Evolutionary conservation across 495 filamentous ascomycete genomes (phyloP).

Genomic region (Sporormia fimetaria): DNA sequence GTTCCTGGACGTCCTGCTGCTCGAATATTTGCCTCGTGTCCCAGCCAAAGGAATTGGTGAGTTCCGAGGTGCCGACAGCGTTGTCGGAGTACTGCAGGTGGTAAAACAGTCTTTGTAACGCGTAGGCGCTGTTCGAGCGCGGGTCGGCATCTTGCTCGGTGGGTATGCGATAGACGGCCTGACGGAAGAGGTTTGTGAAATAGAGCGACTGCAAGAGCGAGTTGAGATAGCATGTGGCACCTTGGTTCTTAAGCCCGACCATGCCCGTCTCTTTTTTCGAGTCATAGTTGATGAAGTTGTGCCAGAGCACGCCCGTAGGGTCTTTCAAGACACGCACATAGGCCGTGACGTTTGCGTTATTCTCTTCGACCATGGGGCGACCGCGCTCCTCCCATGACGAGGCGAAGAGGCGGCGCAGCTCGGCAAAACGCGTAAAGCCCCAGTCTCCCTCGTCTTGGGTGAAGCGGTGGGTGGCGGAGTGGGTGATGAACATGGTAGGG

Average conservation of each 20-base stretch:
- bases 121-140: slow-evolving; percentile 82
- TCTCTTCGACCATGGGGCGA: slow-evolving; percentile 77
- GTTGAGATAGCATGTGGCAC: slow-evolving; percentile 96
- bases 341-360: slow-evolving; percentile 75
- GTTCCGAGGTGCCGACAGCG: slow-evolving; percentile 81
- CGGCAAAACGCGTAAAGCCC: slow-evolving; percentile 91
- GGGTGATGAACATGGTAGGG: slow-evolving; percentile 61
- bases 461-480: slow-evolving; percentile 75
- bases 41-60: slow-evolving; percentile 96
- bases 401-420: slow-evolving; percentile 71
- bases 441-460: slow-evolving; percentile 95
- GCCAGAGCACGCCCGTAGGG: slow-evolving; percentile 97
- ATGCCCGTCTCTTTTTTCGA: slow-evolving; percentile 97
- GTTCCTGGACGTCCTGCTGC: slow-evolving; percentile 96
- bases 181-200: slow-evolving; percentile 92
- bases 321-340: slow-evolving; percentile 93
- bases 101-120: slow-evolving; percentile 87
- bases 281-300: slow-evolving; percentile 96
- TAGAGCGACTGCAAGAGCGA: slow-evolving; percentile 93
- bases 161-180: slow-evolving; percentile 95
- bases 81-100: slow-evolving; percentile 71
- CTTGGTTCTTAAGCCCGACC: slow-evolving; percentile 94
- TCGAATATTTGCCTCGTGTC: slow-evolving; percentile 96
- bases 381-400: slow-evolving; percentile 53
- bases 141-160: slow-evolving; percentile 68